Percentiles rank a stretch among this genome's conserved stretches.
Evolutionary conservation across 768 basidiomycete genomes (phyloP).

Genomic region (Filobasidium wieringae): DNA sequence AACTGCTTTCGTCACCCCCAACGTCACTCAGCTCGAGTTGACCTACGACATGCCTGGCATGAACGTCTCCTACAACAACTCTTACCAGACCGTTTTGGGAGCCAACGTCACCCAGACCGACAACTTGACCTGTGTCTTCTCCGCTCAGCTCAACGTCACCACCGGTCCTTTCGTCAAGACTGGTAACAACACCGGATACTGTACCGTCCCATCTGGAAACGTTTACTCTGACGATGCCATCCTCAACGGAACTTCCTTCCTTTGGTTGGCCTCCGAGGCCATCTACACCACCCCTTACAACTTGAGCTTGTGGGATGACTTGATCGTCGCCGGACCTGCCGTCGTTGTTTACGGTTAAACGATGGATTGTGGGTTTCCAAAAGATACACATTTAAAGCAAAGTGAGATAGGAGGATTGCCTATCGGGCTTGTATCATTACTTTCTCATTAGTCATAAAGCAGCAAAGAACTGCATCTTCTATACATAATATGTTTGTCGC

Average conservation of each 20-base stretch:
- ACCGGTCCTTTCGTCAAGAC: conserved; percentile 47
- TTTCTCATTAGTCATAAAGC: too few relatives aligned
- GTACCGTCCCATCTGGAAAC: conserved; percentile 45
- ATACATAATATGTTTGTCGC: too few relatives aligned
- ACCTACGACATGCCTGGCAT: conserved; percentile 52
- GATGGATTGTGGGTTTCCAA: background rate
- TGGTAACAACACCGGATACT: conserved; percentile 42
- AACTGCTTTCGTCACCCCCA: conserved; percentile 44
- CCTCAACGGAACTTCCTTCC: conserved; percentile 51
- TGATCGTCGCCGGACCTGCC: conserved; percentile 51
- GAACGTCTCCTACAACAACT: conserved; percentile 45
- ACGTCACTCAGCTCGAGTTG: conserved; percentile 44
- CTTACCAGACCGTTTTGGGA: conserved; percentile 46
- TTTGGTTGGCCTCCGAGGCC: conserved; percentile 46
- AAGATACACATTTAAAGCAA: background rate
- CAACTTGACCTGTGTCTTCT: conserved; percentile 49
- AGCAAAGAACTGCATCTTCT: too few relatives aligned
- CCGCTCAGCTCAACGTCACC: conserved; percentile 53
- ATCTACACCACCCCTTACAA: conserved; percentile 52
- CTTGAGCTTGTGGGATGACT: conserved; percentile 43
- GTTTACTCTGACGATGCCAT: conserved; percentile 44
- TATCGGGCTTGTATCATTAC: background rate
- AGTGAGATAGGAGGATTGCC: background rate
- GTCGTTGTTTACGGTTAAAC: conserved; percentile 44
- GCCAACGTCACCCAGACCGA: conserved; percentile 41